phyloP scores from a whole-genome alignment of 106 monocot species.

The Allium fistulosum region DNA sequence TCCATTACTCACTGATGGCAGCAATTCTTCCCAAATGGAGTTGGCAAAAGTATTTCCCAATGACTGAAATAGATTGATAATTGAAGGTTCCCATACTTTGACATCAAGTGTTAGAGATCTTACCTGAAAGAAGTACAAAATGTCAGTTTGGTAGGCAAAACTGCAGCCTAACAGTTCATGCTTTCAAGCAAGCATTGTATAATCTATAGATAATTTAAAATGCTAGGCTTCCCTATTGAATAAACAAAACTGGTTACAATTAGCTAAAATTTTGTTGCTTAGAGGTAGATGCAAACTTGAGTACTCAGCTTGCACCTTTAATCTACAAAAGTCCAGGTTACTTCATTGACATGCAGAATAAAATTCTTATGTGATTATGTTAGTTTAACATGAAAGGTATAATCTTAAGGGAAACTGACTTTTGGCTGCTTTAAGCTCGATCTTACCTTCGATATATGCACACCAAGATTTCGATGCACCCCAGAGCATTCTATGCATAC shows the following conservation, averaged over 20 bases:
- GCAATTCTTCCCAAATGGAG: constrained; percentile 82
- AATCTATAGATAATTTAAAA: constrained; percentile 2
- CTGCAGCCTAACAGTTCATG: not conserved
- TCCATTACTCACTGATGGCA: constrained; percentile 36
- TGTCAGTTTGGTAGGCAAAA: not conserved
- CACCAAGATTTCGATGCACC: constrained; percentile 74
- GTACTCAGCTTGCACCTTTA: too few relatives aligned
- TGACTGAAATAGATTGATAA: constrained; percentile 87
- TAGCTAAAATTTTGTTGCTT: not conserved
- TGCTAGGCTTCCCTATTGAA: too few relatives aligned
- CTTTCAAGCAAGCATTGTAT: constrained; percentile 61
- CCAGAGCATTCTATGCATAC: constrained; percentile 91
- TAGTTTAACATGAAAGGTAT: too few relatives aligned
- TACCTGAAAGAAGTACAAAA: constrained; percentile 37
- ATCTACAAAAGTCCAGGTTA: too few relatives aligned
- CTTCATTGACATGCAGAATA: too few relatives aligned
- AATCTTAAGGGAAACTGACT: too few relatives aligned
- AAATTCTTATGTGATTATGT: too few relatives aligned
- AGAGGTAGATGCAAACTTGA: too few relatives aligned
- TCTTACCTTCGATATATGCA: constrained; percentile 71
- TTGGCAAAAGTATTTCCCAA: constrained; percentile 93
- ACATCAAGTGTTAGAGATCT: constrained; percentile 96
- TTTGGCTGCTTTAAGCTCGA: not conserved
- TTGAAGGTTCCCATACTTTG: constrained; percentile 93
- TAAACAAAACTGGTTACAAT: not conserved